Base-by-base conservation (phyloP, 2,329 filamentous ascomycete species). In the Xylaria polymorpha region DNA sequence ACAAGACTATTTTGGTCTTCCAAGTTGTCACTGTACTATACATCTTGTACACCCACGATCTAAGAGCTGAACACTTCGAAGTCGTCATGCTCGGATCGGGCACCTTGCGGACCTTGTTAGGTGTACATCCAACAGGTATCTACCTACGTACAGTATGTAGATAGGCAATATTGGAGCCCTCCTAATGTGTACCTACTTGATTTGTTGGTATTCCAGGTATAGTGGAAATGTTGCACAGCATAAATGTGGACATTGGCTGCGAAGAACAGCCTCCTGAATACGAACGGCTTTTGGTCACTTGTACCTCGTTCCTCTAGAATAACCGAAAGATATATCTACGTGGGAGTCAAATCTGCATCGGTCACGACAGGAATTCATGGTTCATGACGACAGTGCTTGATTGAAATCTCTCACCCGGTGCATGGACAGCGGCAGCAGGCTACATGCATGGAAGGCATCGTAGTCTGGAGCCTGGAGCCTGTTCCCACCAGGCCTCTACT, bases 191-290 rank as follows among this genome's bases (percentile, higher is more conserved):
- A 44, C 10, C 10, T 56, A 50, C 15, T 39, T 44, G 15, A 43
- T 66, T 61, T 35, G 59, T 46, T 48, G 58, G 63, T 55, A 35
- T 53, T 9, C 32, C 32, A 56, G 20, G 43, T 20, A 60, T 43
- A 22, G 58, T 35, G 22, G 20, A 60, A 64, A 41, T 71, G 69
- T 68, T 41, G 63, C 66, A 71, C 69, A 41, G 46, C 69, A 71
- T 69, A 43, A 43, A 22, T 51, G 61, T 57, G 61, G 57, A 58
- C 43, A 68, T 63, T 68, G 55, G 61, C 37, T 29, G 29, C n/a
- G 59, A 68, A 53, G 57, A 51, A 25, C 43, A 51, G 48, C 39
- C n/a, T 65, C 46, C 39, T 68, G 66, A 70, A 70, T 70, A 70
- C 68, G 68, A 70, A 66, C 66, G 39, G 39, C 41, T 37, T 39